Evolutionary conservation across 495 filamentous ascomycete species (phyloP).

Genomic region (Aspergillus heteromorphus): DNA sequence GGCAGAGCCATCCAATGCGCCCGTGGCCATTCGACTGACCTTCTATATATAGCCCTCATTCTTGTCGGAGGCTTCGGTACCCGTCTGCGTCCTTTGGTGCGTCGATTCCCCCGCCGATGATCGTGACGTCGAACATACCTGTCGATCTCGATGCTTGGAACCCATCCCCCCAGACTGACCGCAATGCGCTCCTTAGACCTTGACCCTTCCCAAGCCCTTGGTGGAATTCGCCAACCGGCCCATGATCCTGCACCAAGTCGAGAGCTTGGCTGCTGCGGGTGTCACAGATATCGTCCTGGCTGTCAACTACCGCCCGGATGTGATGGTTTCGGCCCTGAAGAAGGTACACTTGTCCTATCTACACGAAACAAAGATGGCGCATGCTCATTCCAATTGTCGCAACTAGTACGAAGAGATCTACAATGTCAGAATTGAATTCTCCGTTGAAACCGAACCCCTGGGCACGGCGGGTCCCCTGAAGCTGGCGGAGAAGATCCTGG

Average conservation of each 20-base stretch:
- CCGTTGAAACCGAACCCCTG: slow-evolving; percentile 89
- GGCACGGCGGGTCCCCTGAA: slow-evolving; percentile 96
- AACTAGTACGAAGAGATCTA: slow-evolving; percentile 83
- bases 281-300: slow-evolving; percentile 97
- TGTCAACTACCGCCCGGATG: slow-evolving; percentile 96
- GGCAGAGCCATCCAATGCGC: too few species aligned
- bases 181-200: slow-evolving; percentile 54
- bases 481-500: slow-evolving; percentile 88
- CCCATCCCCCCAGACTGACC: neutral
- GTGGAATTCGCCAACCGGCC: slow-evolving; percentile 98
- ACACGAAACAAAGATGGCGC: neutral
- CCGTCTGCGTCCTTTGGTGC: slow-evolving; percentile 93
- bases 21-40: slow-evolving; percentile 10
- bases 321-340: slow-evolving; percentile 77
- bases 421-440: slow-evolving; percentile 92
- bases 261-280: slow-evolving; percentile 88
- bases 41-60: slow-evolving; percentile 79
- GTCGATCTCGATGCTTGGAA: neutral
- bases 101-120: slow-evolving; percentile 25
- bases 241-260: slow-evolving; percentile 98
- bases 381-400: neutral
- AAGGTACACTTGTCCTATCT: slow-evolving; percentile 37
- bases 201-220: slow-evolving; percentile 94
- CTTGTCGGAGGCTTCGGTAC: slow-evolving; percentile 99
- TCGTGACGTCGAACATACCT: slow-evolving; percentile 8